A percentile compares a stretch with the other conserved stretches of the same genome.
Evolutionary conservation across 164 flowering plant genomes (phyloP).

Genomic region (Amborella trichopoda): DNA sequence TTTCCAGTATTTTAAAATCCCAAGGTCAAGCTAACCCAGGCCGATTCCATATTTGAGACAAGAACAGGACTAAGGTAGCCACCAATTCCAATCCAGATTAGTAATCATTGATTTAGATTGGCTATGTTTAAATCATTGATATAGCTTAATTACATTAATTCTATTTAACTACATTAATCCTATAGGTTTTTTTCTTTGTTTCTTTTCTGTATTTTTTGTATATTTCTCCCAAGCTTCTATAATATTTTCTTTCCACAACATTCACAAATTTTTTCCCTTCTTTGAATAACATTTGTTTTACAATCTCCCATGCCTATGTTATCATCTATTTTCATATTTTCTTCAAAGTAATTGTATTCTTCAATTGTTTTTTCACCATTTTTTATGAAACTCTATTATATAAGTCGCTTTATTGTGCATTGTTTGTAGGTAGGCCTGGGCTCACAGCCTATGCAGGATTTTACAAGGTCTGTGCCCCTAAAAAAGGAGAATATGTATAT

Average conservation of each 20-base stretch:
- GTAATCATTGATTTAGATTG: neutral
- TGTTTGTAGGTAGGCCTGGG: slow-evolving; percentile 5
- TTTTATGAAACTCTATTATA: neutral
- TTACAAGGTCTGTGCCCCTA: slow-evolving; percentile 1
- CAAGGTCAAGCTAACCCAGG: neutral
- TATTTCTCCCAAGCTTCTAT: no score
- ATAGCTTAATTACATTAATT: no score
- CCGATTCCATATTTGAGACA: no score
- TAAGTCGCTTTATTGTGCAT: neutral
- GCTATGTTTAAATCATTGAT: neutral
- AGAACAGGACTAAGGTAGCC: no score
- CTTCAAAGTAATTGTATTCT: no score
- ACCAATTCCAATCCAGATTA: neutral
- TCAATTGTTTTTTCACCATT: no score
- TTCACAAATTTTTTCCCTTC: neutral
- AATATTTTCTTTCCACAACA: neutral
- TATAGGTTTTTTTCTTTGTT: no score
- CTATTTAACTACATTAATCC: no score
- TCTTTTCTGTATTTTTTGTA: no score
- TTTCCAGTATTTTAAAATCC: neutral
- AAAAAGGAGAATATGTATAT: slow-evolving; percentile 6
- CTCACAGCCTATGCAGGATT: slow-evolving; percentile 4
- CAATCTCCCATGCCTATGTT: neutral
- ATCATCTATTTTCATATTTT: neutral
- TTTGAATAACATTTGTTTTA: neutral